phyloP scores from a whole-genome alignment of 1,284 basidiomycete genomes.

The Blastosporella zonata region DNA sequence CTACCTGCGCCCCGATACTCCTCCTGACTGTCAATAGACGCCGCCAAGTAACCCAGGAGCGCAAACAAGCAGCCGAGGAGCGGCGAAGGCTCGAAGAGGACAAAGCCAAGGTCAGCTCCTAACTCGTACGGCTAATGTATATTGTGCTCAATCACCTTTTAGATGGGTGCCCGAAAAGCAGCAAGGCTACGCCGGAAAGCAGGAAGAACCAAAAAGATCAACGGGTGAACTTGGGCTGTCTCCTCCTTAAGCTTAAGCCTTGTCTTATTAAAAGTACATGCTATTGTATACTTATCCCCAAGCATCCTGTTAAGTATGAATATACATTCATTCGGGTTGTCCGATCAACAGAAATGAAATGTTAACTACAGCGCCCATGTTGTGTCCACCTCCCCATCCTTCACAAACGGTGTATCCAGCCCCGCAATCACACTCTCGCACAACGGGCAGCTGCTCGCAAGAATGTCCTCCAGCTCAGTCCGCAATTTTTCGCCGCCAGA shows the following conservation, averaged over 20 bases:
- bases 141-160: conserved; percentile 9
- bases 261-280: conserved; percentile 4
- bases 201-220: conserved; percentile 76
- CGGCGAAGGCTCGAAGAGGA: conserved; percentile 67
- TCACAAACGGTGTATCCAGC: conserved; percentile 84
- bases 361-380: conserved; percentile 72
- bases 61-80: conserved; percentile 70
- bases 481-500: conserved; percentile 65
- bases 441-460: conserved; percentile 85
- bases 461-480: conserved; percentile 81
- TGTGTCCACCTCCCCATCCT: conserved; percentile 74
- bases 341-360: conserved; percentile 3
- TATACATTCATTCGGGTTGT: conserved; percentile 5
- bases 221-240: conserved; percentile 44
- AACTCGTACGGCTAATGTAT: conserved; percentile 4
- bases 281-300: conserved; percentile 3
- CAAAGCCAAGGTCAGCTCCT: conserved; percentile 56
- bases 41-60: conserved; percentile 62
- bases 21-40: conserved; percentile 39
- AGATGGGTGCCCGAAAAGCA: conserved; percentile 80
- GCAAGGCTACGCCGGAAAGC: conserved; percentile 66
- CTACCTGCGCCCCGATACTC: conserved; percentile 1
- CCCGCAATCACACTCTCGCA: conserved; percentile 87
- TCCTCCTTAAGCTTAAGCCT: not conserved
- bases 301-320: no score